Conservation (phyloP, 495 filamentous ascomycete species). For the Trichocladium uniseriatum region DNA sequence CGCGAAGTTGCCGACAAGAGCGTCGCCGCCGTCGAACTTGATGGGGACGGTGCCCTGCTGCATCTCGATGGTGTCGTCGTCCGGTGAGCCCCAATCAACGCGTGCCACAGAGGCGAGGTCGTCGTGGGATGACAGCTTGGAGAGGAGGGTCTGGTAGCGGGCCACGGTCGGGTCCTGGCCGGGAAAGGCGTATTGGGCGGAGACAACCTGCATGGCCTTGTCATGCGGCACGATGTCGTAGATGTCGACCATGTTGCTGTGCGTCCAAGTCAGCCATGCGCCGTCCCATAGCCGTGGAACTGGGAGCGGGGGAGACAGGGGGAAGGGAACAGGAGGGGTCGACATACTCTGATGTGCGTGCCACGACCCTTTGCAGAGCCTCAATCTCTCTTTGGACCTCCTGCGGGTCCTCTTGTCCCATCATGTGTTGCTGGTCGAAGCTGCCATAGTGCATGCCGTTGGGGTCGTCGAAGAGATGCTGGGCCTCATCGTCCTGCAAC, state of each 20-base stretch:
- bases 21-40: conserved; percentile 36
- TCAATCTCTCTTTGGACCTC: conserved; percentile 50
- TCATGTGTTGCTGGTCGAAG: conserved; percentile 43
- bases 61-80: conserved; percentile 40
- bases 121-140: conserved; percentile 38
- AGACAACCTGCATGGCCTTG: conserved; percentile 18
- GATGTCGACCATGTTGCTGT: conserved; percentile 49
- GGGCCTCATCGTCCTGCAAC: conserved; percentile 42
- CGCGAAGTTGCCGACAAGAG: conserved; percentile 43
- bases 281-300: conserved; percentile 6
- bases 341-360: conserved; percentile 46
- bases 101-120: conserved; percentile 29
- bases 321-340: conserved; percentile 7
- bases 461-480: conserved; percentile 46
- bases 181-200: conserved; percentile 29
- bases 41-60: conserved; percentile 30
- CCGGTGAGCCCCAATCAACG: conserved; percentile 38
- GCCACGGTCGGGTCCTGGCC: conserved; percentile 38
- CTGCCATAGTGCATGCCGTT: conserved; percentile 45
- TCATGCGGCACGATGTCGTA: conserved; percentile 48
- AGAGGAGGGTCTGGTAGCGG: conserved; percentile 45
- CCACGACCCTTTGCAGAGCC: conserved; percentile 46
- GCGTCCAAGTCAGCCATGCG: conserved; percentile 23
- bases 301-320: conserved; percentile 1
- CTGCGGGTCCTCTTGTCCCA: conserved; percentile 44